A percentile compares a stretch with the other conserved stretches of the same genome.
Evolutionary conservation across 441 rosid species (phyloP).

Genomic region (Pelargonium myrrhifolium): DNA sequence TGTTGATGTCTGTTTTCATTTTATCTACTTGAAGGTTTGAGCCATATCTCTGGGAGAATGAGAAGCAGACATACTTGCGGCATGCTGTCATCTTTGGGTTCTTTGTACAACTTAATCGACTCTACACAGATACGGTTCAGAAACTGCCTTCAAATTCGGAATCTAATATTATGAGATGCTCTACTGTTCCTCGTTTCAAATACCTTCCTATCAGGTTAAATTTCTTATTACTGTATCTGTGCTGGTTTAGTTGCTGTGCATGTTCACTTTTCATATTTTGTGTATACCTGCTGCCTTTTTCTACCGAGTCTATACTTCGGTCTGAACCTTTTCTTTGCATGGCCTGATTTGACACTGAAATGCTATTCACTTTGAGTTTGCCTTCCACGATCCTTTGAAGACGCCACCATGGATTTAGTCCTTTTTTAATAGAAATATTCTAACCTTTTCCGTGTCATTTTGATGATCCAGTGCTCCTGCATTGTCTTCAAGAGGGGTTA

Average conservation of each 20-base stretch:
- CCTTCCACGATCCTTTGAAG: background rate
- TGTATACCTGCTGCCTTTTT: background rate
- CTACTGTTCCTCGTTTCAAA: conserved; percentile 86
- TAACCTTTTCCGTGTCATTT: conserved; percentile 4
- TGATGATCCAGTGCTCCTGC: conserved; percentile 61
- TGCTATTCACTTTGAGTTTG: conserved; percentile 5
- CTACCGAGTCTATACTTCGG: background rate
- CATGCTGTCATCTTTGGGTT: conserved; percentile 98
- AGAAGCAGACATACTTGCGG: conserved; percentile 73
- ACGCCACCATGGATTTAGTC: background rate
- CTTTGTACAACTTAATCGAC: conserved; percentile 90
- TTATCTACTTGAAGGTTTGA: conserved; percentile 49
- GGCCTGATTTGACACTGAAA: background rate
- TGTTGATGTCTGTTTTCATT: conserved; percentile 19
- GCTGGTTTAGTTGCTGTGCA: conserved; percentile 10
- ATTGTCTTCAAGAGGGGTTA: conserved; percentile 61
- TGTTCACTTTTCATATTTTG: background rate
- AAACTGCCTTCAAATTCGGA: conserved; percentile 82
- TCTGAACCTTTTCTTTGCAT: background rate
- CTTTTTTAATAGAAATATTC: background rate
- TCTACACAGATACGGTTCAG: conserved; percentile 78
- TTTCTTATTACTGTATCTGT: conserved; percentile 2
- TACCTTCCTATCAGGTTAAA: conserved; percentile 87
- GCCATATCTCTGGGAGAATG: conserved; percentile 92
- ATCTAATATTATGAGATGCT: conserved; percentile 92